Evolutionary conservation across 495 filamentous ascomycete species (phyloP).

Genomic region (Aspergillus diversus): DNA sequence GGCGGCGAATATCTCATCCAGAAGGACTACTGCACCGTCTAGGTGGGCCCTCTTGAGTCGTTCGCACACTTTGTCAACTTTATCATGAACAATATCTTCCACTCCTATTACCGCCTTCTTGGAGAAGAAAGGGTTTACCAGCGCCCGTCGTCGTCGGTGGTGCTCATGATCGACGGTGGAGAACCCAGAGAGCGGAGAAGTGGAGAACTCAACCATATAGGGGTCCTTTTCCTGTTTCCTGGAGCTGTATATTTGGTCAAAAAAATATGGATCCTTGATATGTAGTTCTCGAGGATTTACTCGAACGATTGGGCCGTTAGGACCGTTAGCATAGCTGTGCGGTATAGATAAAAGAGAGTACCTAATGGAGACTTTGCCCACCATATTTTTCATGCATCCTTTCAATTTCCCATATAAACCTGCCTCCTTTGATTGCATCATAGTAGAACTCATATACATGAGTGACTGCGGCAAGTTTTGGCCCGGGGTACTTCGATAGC

Average conservation of each 20-base stretch:
- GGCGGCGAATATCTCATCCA: not conserved
- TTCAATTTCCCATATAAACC: slow-evolving; percentile 45
- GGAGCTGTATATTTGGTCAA: slow-evolving; percentile 36
- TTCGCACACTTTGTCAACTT: not conserved
- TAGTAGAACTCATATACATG: slow-evolving; percentile 54
- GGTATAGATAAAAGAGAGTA: not conserved
- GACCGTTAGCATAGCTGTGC: slow-evolving; percentile 9
- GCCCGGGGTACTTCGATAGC: slow-evolving; percentile 40
- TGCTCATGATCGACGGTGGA: slow-evolving; percentile 14
- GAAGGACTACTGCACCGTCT: not conserved
- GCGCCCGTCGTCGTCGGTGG: slow-evolving; percentile 31
- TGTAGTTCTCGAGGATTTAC: slow-evolving; percentile 56
- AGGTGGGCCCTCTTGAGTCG: not conserved
- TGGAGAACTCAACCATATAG: slow-evolving; percentile 13
- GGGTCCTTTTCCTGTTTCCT: slow-evolving; percentile 32
- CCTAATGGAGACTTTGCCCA: too few relatives aligned
- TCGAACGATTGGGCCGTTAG: slow-evolving; percentile 57
- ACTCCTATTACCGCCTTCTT: slow-evolving; percentile 21
- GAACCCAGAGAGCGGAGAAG: slow-evolving; percentile 23
- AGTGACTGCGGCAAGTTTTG: slow-evolving; percentile 48
- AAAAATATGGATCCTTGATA: slow-evolving; percentile 39
- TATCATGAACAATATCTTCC: slow-evolving; percentile 22
- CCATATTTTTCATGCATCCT: slow-evolving; percentile 49
- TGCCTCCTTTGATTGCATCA: slow-evolving; percentile 42
- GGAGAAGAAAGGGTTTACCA: slow-evolving; percentile 31